Evolutionary conservation across 495 filamentous ascomycete species (phyloP).

Genomic region (Podospora tetraspora): DNA sequence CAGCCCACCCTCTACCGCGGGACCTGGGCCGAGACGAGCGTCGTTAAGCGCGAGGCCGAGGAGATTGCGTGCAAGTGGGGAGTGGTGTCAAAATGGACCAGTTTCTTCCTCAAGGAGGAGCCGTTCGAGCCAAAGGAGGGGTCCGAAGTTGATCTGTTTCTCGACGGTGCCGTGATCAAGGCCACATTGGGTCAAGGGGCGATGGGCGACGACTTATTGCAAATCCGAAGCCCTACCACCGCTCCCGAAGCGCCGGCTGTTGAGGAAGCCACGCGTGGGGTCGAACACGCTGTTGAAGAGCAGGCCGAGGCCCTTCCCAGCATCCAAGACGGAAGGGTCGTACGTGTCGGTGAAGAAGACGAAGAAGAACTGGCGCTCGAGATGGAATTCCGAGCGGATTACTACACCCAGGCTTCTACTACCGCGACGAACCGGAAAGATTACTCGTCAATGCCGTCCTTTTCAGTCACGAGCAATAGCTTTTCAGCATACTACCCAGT

Average conservation of each 20-base stretch:
- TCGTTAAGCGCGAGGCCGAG: constrained; percentile 12
- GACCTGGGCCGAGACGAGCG: constrained; percentile 1
- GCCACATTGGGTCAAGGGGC: neutral
- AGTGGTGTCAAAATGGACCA: constrained; percentile 21
- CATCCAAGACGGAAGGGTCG: neutral
- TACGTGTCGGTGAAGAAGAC: neutral
- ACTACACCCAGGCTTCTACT: too few relatives aligned
- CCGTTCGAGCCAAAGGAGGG: neutral
- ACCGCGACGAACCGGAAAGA: too few relatives aligned
- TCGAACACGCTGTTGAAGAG: neutral
- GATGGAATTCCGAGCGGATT: too few relatives aligned
- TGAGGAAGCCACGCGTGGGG: neutral
- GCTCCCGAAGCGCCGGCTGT: neutral
- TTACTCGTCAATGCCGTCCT: too few relatives aligned
- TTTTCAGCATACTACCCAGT: too few relatives aligned
- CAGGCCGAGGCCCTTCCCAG: neutral
- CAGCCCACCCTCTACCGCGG: neutral
- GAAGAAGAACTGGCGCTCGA: neutral
- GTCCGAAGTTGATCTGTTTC: neutral
- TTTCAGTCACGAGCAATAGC: too few relatives aligned
- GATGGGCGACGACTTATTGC: neutral
- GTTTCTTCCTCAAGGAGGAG: constrained; percentile 17
- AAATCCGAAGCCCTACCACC: neutral
- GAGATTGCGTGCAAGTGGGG: constrained; percentile 17
- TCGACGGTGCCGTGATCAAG: neutral